These are phyloP conservation scores for Bipolaris bicolor DNA, from an alignment of 2,329 filamentous ascomycete species.

Conservation along the genomic window DNA sequence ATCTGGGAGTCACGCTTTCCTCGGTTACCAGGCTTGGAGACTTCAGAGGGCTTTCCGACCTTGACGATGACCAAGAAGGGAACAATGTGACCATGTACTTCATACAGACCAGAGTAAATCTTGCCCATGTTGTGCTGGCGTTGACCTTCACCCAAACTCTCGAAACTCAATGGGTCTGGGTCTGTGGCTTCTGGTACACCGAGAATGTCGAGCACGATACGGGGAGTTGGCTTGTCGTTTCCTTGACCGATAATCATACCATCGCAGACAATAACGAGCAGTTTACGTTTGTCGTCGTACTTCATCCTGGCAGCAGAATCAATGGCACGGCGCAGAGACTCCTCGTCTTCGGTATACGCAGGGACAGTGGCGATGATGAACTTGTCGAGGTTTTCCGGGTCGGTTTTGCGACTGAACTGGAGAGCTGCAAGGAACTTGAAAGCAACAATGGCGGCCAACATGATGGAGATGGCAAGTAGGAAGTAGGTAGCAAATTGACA, in stretches of 20 bases:
- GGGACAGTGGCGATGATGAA: slow-evolving; percentile 98
- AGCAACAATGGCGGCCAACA: slow-evolving; percentile 80
- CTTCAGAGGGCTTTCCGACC: slow-evolving; percentile 83
- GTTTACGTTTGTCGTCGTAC: slow-evolving; percentile 98
- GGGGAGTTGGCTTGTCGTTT: slow-evolving; percentile 92
- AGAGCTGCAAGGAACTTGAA: slow-evolving; percentile 98
- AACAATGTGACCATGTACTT: slow-evolving; percentile 97
- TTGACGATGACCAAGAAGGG: slow-evolving; percentile 97
- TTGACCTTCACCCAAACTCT: slow-evolving; percentile 91
- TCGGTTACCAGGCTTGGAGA: slow-evolving; percentile 81
- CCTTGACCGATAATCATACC: slow-evolving; percentile 99
- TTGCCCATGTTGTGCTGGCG: slow-evolving; percentile 99
- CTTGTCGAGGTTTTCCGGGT: slow-evolving; percentile 96
- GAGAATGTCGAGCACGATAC: slow-evolving; percentile 95
- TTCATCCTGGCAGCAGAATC: slow-evolving; percentile 94
- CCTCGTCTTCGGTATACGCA: slow-evolving; percentile 97
- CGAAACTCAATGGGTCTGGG: slow-evolving; percentile 94
- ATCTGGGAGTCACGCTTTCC: slow-evolving; percentile 99
- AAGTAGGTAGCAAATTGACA: slow-evolving; percentile 92
- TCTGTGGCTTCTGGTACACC: slow-evolving; percentile 93
- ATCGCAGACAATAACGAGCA: slow-evolving; percentile 90
- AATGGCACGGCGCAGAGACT: slow-evolving; percentile 93
- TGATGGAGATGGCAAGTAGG: slow-evolving; percentile 79
- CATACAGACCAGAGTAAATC: slow-evolving; percentile 95
- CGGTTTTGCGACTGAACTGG: slow-evolving; percentile 88